Evolutionary conservation across 495 filamentous ascomycete species (phyloP), one percentile per base, ranked within the genome.

Genomic region (Cercophora sp.): DNA sequence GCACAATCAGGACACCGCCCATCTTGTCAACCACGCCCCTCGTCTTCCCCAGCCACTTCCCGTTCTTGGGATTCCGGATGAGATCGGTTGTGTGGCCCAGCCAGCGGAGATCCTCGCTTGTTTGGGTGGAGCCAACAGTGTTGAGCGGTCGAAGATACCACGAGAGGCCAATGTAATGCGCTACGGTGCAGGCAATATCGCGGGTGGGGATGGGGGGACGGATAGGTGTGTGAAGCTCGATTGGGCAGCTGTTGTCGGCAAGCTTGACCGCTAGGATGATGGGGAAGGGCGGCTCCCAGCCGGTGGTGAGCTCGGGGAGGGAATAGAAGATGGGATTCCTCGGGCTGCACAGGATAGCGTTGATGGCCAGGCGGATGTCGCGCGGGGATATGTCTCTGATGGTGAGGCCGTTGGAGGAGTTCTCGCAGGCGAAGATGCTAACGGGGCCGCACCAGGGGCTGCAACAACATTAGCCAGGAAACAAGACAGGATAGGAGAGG

Each of bases 371-470:
- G 23, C 41, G 41, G 20, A 57, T 27, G n/a, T 57, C 55, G 5
- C 55, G 49, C 5, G 55, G 23, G 8, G 27, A 36, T 1, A 57
- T 22, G 36, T 57, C 49, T 19, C 22, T 39, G 36, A 19, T n/a
- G 6, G 15, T 15, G 36, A 18, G 10, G 8, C 11, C n/a, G 3
- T 18, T 18, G 3, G 8, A 18, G 16, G 13, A 15, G 16, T 25
- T 23, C 41, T 24, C 41, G 20, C 24, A 27, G 6, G 55, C 29
- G 13, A 43, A 42, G 40, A 48, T 1, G n/a, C 22, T 3, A 13
- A 52, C 16, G 2, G 48, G 49, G 2, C 48, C 49, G 9, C 48
- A 37, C 1, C 13, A 40, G 13, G 47, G 20, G 10, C 47, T 56
- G 6, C 9, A 44, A 23, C 5, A 4, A 4, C 3, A 15, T 25